phyloP scores from a whole-genome alignment of 2,329 filamentous ascomycete genomes.

The Penicillium sp. region DNA sequence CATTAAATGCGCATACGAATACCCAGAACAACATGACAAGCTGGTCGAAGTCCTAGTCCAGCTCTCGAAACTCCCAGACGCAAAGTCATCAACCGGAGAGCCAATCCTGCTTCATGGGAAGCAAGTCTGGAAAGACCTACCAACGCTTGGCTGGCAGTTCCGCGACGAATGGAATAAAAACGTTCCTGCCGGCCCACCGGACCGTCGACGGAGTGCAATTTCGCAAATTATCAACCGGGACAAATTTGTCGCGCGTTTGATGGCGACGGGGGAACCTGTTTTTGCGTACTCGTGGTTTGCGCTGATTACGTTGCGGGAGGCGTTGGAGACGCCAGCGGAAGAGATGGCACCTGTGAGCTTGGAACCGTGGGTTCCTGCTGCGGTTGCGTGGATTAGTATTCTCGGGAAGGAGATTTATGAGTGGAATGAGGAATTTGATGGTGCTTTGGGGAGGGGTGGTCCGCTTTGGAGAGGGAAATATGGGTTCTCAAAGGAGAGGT shows the following conservation, averaged over 20 bases:
- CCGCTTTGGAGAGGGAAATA: slow-evolving; percentile 1
- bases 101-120: slow-evolving; percentile 3
- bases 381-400: slow-evolving; percentile 1
- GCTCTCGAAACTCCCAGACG: not conserved
- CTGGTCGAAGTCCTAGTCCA: slow-evolving; percentile 1
- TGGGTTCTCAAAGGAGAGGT: slow-evolving; percentile 3
- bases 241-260: not conserved
- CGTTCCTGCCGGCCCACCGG: not conserved
- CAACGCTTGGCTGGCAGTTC: slow-evolving; percentile 12
- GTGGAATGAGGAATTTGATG: slow-evolving; percentile 1
- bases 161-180: slow-evolving; percentile 11
- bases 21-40: not conserved
- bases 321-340: not conserved
- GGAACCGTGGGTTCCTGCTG: not conserved
- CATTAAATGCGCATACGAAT: slow-evolving; percentile 4
- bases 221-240: slow-evolving; percentile 1
- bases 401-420: not conserved
- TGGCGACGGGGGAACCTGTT: not conserved
- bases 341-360: not conserved
- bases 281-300: slow-evolving; percentile 4
- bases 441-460: not conserved
- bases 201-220: not conserved
- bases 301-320: not conserved
- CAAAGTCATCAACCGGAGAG: not conserved
- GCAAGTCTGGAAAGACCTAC: slow-evolving; percentile 15